Base-by-base conservation (phyloP, 1,139 yeast genomes). In the Scheffersomyces stambukii region DNA sequence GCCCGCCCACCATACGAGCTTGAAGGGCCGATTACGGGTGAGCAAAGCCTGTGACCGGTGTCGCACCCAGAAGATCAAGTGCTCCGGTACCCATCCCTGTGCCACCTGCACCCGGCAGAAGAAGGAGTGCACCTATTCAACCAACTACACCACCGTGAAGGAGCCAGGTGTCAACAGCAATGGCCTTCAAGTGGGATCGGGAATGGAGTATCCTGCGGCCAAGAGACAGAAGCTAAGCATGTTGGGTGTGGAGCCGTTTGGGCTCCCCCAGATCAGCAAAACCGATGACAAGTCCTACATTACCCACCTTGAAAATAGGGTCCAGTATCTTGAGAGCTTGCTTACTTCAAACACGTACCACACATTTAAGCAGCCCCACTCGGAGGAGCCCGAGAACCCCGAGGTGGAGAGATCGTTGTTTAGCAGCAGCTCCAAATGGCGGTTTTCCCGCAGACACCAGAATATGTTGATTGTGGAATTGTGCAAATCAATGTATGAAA, bases 41-140 rank as follows among this genome's bases (percentile, higher is more conserved):
- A 62, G 65, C 27, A 69, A 66, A 37, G 84, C 84, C 2, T 77
- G 84, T 43, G 77, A 70, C 35, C 57, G 78, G 16, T 77, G 84
- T 50, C 60, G 81, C 38, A 55, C 61, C 19, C 78, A 75, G 35
- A 77, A 77, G 49, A 75, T 75, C 37, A 77, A 77, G 45, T 77
- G 84, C 46, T 69, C 76, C 26, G 83, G 83, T 3, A 57, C 64
- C 13, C 50, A 48, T 27, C 83, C 84, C 3, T 77, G 84, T 40
- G 42, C 46, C 7, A 61, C 73, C 6, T 77, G 84, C 47, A 40
- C 49, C 8, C 64, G 61, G 46, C 70, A 64, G 35, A 57, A 53
- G 22, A 56, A 57, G 26, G 64, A 57, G 15, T 77, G 82, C 43
- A 45, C 52, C 8, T 57, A 40, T 28, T 35, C 44, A 15, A 21